phyloP scores from a whole-genome alignment of 331 rosid species.

The Malus hybrid region DNA sequence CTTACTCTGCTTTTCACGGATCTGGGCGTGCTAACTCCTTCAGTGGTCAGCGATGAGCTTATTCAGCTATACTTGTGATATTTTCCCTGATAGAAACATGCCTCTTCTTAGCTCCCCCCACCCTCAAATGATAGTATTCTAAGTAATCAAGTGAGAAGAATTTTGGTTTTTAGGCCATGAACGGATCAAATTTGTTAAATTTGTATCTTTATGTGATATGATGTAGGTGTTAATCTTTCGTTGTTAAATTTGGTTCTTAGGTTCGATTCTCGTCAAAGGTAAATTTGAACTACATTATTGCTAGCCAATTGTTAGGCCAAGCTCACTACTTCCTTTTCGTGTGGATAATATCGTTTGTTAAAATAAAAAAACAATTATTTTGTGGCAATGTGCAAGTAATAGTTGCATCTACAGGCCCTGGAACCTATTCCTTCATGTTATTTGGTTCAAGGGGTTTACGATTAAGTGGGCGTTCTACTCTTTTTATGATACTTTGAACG shows the following conservation, averaged over 20 bases:
- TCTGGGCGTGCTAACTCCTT: conserved; percentile 90
- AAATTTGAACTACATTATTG: too few species aligned
- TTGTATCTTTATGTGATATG: neutral
- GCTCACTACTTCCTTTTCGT: rapidly evolving
- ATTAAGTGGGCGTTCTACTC: too few species aligned
- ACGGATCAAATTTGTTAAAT: neutral
- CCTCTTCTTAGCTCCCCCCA: neutral
- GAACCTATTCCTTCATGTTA: too few species aligned
- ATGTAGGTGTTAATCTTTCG: neutral
- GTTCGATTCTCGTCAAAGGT: rapidly evolving
- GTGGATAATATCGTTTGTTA: too few species aligned
- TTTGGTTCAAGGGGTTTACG: too few species aligned
- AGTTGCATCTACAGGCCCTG: too few species aligned
- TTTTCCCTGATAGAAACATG: neutral
- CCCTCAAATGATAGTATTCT: too few species aligned
- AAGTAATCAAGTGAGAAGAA: neutral
- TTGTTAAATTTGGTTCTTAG: too few species aligned
- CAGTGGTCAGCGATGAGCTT: conserved; percentile 95
- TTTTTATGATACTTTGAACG: too few species aligned
- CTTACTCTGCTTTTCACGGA: conserved; percentile 88
- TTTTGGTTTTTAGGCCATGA: neutral
- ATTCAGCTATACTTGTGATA: conserved; percentile 80
- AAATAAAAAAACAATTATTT: too few species aligned
- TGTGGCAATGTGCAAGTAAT: too few species aligned
- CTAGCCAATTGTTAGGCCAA: too few species aligned